Evolutionary conservation across 768 basidiomycete genomes (phyloP).

Genomic region (Sutorius australiensis): DNA sequence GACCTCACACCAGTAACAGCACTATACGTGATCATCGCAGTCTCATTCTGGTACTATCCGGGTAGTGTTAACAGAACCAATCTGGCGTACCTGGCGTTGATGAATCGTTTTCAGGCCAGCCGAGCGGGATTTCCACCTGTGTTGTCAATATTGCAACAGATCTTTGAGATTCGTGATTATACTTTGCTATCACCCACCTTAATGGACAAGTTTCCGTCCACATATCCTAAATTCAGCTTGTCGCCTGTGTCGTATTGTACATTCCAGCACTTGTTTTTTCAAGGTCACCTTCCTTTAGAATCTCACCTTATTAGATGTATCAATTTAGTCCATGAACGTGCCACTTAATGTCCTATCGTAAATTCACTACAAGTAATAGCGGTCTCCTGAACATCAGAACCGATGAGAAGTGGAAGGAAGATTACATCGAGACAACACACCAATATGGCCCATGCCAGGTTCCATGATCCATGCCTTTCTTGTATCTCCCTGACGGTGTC

Average conservation of each 20-base stretch:
- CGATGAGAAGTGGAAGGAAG: neutral
- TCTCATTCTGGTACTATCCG: constrained; percentile 64
- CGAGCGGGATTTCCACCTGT: constrained; percentile 20
- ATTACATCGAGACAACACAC: constrained; percentile 35
- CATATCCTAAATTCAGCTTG: constrained; percentile 3
- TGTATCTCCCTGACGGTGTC: constrained; percentile 42
- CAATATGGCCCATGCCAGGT: constrained; percentile 88
- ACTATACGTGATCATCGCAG: constrained; percentile 67
- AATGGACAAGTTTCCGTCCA: neutral
- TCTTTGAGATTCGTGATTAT: neutral
- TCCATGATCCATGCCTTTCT: constrained; percentile 79
- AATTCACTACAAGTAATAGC: constrained; percentile 35
- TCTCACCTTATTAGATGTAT: neutral
- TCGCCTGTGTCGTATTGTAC: constrained; percentile 13
- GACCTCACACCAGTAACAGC: constrained; percentile 33
- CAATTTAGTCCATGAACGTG: constrained; percentile 5
- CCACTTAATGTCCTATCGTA: constrained; percentile 1
- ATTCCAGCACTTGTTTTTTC: constrained; percentile 13
- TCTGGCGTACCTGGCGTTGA: neutral
- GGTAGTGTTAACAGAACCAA: constrained; percentile 16
- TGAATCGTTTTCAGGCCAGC: constrained; percentile 18
- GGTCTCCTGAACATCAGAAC: constrained; percentile 31
- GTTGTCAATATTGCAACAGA: neutral
- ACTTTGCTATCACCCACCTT: constrained; percentile 5
- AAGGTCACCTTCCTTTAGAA: constrained; percentile 8